Evolutionary conservation across 805 yeast genomes (phyloP).

Genomic region (Lachancea cidri): DNA sequence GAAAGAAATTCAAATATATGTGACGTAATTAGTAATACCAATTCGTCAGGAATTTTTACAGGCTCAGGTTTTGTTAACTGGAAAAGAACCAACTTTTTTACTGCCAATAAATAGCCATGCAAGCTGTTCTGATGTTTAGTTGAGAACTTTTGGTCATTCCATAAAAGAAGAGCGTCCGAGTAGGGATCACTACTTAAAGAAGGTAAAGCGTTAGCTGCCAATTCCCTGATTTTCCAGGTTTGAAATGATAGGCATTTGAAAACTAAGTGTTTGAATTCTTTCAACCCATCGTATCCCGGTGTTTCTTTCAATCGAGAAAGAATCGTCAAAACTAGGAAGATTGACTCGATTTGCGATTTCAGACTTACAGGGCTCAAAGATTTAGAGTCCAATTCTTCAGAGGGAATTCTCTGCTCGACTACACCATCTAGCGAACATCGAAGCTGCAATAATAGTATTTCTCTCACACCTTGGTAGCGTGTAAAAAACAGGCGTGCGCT

Average conservation of each 20-base stretch:
- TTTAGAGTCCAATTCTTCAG: too few species aligned
- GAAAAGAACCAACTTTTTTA: slow-evolving; percentile 23
- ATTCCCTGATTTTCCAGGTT: slow-evolving; percentile 82
- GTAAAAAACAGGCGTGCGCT: slow-evolving; percentile 70
- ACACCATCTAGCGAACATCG: background rate
- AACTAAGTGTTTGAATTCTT: slow-evolving; percentile 47
- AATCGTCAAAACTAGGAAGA: slow-evolving; percentile 73
- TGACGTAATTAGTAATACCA: slow-evolving; percentile 9
- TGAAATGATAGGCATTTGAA: slow-evolving; percentile 44
- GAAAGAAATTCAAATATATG: slow-evolving; percentile 10
- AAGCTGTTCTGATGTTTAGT: slow-evolving; percentile 37
- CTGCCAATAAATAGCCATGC: slow-evolving; percentile 59
- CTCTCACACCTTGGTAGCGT: slow-evolving; percentile 50
- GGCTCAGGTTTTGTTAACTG: slow-evolving; percentile 3
- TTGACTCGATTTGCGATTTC: slow-evolving; percentile 44
- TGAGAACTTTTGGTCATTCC: slow-evolving; percentile 17
- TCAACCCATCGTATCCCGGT: slow-evolving; percentile 47
- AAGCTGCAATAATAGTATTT: slow-evolving; percentile 39
- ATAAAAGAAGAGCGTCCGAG: slow-evolving; percentile 27
- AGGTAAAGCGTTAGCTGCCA: slow-evolving; percentile 70
- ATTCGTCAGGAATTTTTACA: background rate
- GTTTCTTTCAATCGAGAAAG: slow-evolving; percentile 63
- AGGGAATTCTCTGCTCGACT: too few species aligned
- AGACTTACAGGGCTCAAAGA: slow-evolving; percentile 5
- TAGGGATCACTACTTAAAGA: slow-evolving; percentile 38